Evolutionary conservation across 495 filamentous ascomycete species (phyloP), one percentile per base, ranked within the genome.

Genomic region (Talaromyces liani): DNA sequence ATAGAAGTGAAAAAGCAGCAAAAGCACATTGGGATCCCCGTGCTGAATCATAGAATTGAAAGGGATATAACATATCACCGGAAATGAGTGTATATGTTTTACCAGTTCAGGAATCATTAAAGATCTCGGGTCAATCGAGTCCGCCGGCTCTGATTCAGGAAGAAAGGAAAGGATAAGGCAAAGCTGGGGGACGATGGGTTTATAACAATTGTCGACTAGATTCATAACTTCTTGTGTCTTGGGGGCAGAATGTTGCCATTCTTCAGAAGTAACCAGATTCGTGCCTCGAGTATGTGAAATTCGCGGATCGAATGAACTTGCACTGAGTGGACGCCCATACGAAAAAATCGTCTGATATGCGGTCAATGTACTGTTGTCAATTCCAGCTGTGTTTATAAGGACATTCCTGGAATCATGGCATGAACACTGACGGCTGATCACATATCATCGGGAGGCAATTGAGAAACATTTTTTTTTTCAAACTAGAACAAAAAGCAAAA

Each of bases 391-490:
- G 16, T n/a, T 18, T 4, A 53, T 24, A n/a, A 61, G 22, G 12
- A 33, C 36, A 61, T 61, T 36, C 25, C 25, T 47, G 24, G 59
- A 27, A 31, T 61, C 39, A 45, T 10, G 59, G 59, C 20, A 61
- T 16, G 20, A 61, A 61, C 0, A 33, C 59, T 22, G 59, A 61
- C n/a, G 39, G 25, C 59, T 47, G 34, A 49, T 45, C 36, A 18
- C 12, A 31, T 25, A 29, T 1, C 8, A 29, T 12, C 4, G 59
- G 24, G 10, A 61, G 22, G 10, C 24, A 29, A 5, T 51, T 61
- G 16, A 61, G 25, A 33, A 61, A 61, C 16, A 61, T n/a, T n/a
- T n/a, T 36, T 49, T 61, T 24, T 18, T 61, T 61, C 39, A 61
- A 51, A 29, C 59, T 61, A 8, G 59, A 61, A 36, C 59, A 61